phyloP scores from a whole-genome alignment of 2,329 filamentous ascomycete species.

The Acrocalymma vagum region DNA sequence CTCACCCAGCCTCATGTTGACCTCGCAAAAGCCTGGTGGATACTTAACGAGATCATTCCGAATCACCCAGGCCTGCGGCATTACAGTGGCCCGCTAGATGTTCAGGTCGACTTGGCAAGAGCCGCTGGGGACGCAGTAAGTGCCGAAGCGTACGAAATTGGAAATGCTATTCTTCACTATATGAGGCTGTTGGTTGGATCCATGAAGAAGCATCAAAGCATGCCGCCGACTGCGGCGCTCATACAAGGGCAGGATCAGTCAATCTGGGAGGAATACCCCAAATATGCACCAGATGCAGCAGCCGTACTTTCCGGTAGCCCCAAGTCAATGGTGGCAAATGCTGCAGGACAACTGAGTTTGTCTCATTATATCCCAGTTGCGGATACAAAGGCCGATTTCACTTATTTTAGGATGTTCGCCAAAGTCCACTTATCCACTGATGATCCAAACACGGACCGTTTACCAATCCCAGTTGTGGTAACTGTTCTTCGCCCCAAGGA shows the following conservation, averaged over 20 bases:
- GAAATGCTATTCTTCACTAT: constrained; percentile 68
- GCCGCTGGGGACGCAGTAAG: constrained; percentile 54
- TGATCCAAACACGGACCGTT: constrained; percentile 70
- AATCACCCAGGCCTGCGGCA: constrained; percentile 39
- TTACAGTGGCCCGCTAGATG: constrained; percentile 36
- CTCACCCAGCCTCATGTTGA: constrained; percentile 83
- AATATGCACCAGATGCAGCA: constrained; percentile 74
- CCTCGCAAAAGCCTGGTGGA: constrained; percentile 86
- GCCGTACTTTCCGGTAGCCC: constrained; percentile 73
- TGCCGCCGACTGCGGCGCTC: constrained; percentile 71
- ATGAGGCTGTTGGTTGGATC: constrained; percentile 79
- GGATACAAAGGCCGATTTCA: constrained; percentile 78
- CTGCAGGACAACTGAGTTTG: constrained; percentile 58
- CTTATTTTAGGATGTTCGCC: constrained; percentile 79
- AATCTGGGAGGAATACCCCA: constrained; percentile 83
- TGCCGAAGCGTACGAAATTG: constrained; percentile 57
- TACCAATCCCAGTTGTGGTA: constrained; percentile 76
- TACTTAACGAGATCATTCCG: constrained; percentile 58
- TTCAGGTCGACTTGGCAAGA: constrained; percentile 48
- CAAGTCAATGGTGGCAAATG: constrained; percentile 54
- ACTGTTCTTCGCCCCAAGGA: constrained; percentile 76
- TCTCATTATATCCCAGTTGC: constrained; percentile 77
- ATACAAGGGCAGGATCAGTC: constrained; percentile 81
- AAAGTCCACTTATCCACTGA: constrained; percentile 78
- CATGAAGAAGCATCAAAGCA: constrained; percentile 83